Percentiles rank a stretch among this genome's conserved stretches.
These are phyloP conservation scores for Fusarium verrucosum DNA, from an alignment of 2,329 filamentous ascomycete genomes.

Conservation along the genomic window DNA sequence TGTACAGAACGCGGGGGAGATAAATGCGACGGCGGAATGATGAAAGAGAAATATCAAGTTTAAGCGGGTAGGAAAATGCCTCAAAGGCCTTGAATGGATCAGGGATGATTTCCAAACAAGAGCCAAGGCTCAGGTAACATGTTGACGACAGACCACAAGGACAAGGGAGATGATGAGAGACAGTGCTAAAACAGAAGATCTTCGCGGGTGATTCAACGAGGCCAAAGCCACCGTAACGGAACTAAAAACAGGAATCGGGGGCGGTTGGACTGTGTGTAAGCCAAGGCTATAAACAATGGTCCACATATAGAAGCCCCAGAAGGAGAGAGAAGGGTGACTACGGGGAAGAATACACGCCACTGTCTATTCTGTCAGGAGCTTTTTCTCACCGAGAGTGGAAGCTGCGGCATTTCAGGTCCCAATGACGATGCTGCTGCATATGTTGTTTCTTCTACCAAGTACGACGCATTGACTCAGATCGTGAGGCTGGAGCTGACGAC, in stretches of 20 bases:
- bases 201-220: slow-evolving; percentile 24
- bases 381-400: not conserved
- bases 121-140: slow-evolving; percentile 27
- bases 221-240: slow-evolving; percentile 7
- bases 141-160: slow-evolving; percentile 3
- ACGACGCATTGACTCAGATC: not conserved
- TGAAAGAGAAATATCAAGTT: not conserved
- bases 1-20: slow-evolving; percentile 6
- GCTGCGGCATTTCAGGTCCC: slow-evolving; percentile 6
- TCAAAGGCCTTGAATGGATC: slow-evolving; percentile 10
- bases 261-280: not conserved
- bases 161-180: slow-evolving; percentile 34
- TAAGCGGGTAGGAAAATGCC: slow-evolving; percentile 20
- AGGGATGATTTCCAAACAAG: slow-evolving; percentile 11
- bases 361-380: not conserved
- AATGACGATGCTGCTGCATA: not conserved
- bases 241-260: slow-evolving; percentile 20
- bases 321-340: not conserved
- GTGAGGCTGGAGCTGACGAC: slow-evolving; percentile 1
- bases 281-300: slow-evolving; percentile 9
- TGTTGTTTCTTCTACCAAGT: not conserved
- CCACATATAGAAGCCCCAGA: not conserved
- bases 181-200: slow-evolving; percentile 31
- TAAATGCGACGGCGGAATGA: not conserved
- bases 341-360: not conserved